Base-by-base conservation (phyloP, 148 eudicot species). In the Agrostemma githago region DNA sequence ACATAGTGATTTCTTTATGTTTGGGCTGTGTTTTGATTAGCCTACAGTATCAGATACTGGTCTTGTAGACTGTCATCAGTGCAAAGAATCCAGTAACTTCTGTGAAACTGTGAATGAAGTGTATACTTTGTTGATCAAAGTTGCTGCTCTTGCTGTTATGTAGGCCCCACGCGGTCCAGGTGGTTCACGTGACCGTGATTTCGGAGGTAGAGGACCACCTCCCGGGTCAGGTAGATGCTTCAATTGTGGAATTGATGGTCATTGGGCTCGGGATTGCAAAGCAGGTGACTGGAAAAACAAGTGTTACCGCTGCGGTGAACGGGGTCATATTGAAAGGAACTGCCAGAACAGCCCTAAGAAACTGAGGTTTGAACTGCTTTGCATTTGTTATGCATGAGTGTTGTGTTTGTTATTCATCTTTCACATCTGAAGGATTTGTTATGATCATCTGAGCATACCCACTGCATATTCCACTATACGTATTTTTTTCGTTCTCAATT, bases 211-310 rank as follows among this genome's bases (percentile, higher is more conserved):
- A 83, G 98, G 98, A 51, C 93, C 96, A 73, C 82, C 96, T 4
- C 98, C 93, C 11, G 98, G 98, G 53, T 85, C 98, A 15, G 96
- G 98, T 8, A 88, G 93, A 40, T 93, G 98, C 82, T 93, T 93
- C 75, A 93, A 93, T 78, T 93, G 98, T 88, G 98, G 98, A 70
- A 67, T 93, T 85, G 98, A 93, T 79, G 98, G 98, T 16, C 98
- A 93, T 66, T 93, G 98, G 98, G 98, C 98, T 74, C 82, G 98
- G 68, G 98, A 90, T 76, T 93, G 96, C 85, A 86, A 90, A 82
- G 92, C 96, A 71, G 96, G 98, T 58, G 98, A 93, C 83, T 93
- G 98, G 98, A 93, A 93, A 82, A 93, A 93, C 80, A 93, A 90
- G 74, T 93, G 98, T 72, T 93, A 93, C 73, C 96, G 98, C 41